These are phyloP conservation scores for Aspergillus sclerotialis DNA, from an alignment of 2,329 filamentous ascomycete species.

Conservation along the genomic window DNA sequence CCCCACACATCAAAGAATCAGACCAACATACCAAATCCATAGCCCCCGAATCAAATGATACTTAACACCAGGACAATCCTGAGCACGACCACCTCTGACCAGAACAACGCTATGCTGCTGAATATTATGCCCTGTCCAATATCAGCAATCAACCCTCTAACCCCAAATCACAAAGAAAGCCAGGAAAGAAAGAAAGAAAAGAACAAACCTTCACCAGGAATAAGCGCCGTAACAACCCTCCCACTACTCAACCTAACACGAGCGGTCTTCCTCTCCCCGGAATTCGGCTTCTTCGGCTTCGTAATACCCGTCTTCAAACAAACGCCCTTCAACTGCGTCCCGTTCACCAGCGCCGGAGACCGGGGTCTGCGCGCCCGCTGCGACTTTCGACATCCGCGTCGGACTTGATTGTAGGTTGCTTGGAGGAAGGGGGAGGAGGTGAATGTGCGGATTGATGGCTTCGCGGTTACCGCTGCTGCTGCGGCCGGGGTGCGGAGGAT, in stretches of 20 bases:
- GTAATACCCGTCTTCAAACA: constrained; percentile 90
- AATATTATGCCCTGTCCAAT: constrained; percentile 73
- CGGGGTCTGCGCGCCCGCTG: constrained; percentile 79
- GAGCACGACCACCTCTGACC: constrained; percentile 83
- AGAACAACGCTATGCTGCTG: constrained; percentile 98
- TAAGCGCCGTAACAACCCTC: constrained; percentile 83
- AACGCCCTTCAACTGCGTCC: constrained; percentile 87
- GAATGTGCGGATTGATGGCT: constrained; percentile 39
- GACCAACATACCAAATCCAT: constrained; percentile 72
- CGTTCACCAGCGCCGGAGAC: constrained; percentile 71
- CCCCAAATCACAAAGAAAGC: no score
- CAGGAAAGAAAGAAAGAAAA: no score
- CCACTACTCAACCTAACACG: constrained; percentile 84
- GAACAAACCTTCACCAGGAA: constrained; percentile 72
- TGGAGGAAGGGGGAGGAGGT: constrained; percentile 50
- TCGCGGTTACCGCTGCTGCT: constrained; percentile 13
- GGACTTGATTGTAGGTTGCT: constrained; percentile 68
- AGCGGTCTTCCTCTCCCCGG: constrained; percentile 90
- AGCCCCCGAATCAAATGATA: constrained; percentile 86
- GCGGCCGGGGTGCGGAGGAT: constrained; percentile 22
- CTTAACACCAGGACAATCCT: constrained; percentile 98
- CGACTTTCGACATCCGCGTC: constrained; percentile 67
- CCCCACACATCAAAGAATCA: background rate
- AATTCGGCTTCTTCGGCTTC: constrained; percentile 98
- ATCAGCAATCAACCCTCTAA: background rate